These are phyloP conservation scores for Yarrowia sp. DNA, from an alignment of 805 yeast genomes.

Conservation along the genomic window DNA sequence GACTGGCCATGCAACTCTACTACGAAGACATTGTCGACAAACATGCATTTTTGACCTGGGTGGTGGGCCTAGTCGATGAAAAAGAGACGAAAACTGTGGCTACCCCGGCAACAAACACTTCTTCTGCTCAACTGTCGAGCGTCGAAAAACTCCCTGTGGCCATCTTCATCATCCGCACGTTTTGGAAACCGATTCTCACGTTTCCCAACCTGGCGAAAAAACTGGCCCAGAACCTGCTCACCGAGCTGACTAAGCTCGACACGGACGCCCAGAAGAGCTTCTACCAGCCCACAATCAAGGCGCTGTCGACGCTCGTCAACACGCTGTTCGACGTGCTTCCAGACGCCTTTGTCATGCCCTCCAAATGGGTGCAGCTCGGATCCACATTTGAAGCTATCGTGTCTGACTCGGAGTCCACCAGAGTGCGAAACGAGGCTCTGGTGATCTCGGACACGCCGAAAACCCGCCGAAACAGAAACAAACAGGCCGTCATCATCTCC, in stretches of 20 bases:
- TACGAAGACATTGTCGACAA: slow-evolving; percentile 71
- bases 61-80: slow-evolving; percentile 53
- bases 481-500: slow-evolving; percentile 19
- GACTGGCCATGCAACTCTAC: slow-evolving; percentile 69
- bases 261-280: background rate
- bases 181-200: slow-evolving; percentile 71
- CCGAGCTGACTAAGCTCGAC: slow-evolving; percentile 8
- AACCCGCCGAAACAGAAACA: slow-evolving; percentile 42
- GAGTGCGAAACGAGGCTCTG: slow-evolving; percentile 45
- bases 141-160: slow-evolving; percentile 56
- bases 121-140: slow-evolving; percentile 15
- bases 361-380: slow-evolving; percentile 47
- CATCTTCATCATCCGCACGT: slow-evolving; percentile 63
- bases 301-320: slow-evolving; percentile 43
- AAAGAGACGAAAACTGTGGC: background rate
- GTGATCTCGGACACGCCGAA: slow-evolving; percentile 43
- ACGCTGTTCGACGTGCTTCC: slow-evolving; percentile 44
- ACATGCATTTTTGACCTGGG: slow-evolving; percentile 66
- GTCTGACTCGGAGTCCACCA: slow-evolving; percentile 40
- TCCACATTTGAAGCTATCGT: slow-evolving; percentile 44
- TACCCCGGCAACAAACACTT: slow-evolving; percentile 40
- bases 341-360: slow-evolving; percentile 50
- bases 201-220: slow-evolving; percentile 67
- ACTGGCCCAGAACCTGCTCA: slow-evolving; percentile 57
- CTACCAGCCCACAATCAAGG: slow-evolving; percentile 39